These are phyloP conservation scores for Phytophthora constricta DNA, from an alignment of 352 stramenopile genomes.

Conservation along the genomic window DNA sequence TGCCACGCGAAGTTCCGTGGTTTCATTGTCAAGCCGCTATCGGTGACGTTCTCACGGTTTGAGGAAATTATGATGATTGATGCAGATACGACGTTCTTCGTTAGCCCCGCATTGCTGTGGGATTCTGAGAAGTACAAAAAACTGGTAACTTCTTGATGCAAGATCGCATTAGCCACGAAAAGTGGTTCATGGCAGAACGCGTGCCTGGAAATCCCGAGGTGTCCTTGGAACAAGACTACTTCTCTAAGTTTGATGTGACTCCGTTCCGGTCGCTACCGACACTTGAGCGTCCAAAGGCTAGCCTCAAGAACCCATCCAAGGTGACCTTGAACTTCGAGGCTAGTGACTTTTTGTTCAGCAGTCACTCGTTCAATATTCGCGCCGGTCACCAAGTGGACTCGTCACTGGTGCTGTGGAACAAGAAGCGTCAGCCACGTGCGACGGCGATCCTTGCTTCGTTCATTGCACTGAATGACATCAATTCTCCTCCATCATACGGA, in stretches of 20 bases:
- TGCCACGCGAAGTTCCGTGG: conserved; percentile 51
- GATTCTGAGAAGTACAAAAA: conserved; percentile 46
- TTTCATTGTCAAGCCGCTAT: conserved; percentile 61
- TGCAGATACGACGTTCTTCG: conserved; percentile 60
- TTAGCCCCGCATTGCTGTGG: conserved; percentile 52
- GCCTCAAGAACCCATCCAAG: conserved; percentile 12
- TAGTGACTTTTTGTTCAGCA: conserved; percentile 35
- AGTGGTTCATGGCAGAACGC: conserved; percentile 34
- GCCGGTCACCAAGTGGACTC: conserved; percentile 52
- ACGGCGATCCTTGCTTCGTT: conserved; percentile 52
- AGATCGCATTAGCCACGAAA: conserved; percentile 46
- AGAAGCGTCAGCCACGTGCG: conserved; percentile 38
- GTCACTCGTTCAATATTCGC: conserved; percentile 45
- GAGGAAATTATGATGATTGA: conserved; percentile 71
- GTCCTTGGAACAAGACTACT: conserved; percentile 34
- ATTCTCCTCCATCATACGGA: conserved; percentile 45
- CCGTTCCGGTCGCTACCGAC: conserved; percentile 28
- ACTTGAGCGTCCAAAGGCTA: conserved; percentile 27
- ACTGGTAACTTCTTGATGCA: conserved; percentile 71
- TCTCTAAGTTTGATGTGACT: conserved; percentile 36
- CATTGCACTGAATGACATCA: conserved; percentile 27
- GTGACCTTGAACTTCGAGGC: conserved; percentile 33
- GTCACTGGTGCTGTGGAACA: conserved; percentile 56
- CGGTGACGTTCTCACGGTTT: conserved; percentile 60
- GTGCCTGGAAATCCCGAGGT: conserved; percentile 22